A percentile compares a stretch with the other conserved stretches of the same genome.
Conservation (phyloP, 1,284 basidiomycete species). For the Gomphus sp. region DNA sequence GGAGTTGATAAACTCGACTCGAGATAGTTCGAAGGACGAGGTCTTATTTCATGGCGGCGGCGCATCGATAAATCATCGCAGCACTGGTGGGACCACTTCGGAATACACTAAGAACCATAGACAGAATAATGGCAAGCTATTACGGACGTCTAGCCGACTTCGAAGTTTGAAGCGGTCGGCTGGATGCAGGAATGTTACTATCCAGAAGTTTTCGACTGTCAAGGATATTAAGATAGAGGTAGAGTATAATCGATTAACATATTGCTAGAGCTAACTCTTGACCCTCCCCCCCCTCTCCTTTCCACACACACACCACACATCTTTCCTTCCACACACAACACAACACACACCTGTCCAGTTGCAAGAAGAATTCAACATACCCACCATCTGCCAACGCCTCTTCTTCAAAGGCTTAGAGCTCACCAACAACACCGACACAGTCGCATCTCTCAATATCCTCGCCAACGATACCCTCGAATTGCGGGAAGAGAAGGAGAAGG, state of each 20-base stretch:
- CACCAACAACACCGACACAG: constrained; percentile 49
- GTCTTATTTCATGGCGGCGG: neutral
- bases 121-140: neutral
- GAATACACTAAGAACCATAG: neutral
- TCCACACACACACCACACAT: too few relatives aligned
- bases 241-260: constrained; percentile 13
- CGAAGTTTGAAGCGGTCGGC: constrained; percentile 17
- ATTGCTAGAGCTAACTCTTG: neutral
- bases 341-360: constrained; percentile 26
- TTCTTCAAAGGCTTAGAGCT: constrained; percentile 57
- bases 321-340: too few relatives aligned
- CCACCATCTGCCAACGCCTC: constrained; percentile 65
- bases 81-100: neutral
- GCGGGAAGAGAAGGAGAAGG: constrained; percentile 50
- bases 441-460: constrained; percentile 49
- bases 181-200: constrained; percentile 35
- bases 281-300: too few relatives aligned
- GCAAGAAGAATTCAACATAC: constrained; percentile 49
- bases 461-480: constrained; percentile 61
- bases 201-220: constrained; percentile 57
- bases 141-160: constrained; percentile 5
- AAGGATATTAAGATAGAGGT: constrained; percentile 73
- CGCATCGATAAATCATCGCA: neutral
- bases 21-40: neutral
- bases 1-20: neutral